Percentiles rank a stretch among this genome's conserved stretches.
Conservation (phyloP, 495 filamentous ascomycete genomes). For the Hypomontagnella monticulosa region DNA sequence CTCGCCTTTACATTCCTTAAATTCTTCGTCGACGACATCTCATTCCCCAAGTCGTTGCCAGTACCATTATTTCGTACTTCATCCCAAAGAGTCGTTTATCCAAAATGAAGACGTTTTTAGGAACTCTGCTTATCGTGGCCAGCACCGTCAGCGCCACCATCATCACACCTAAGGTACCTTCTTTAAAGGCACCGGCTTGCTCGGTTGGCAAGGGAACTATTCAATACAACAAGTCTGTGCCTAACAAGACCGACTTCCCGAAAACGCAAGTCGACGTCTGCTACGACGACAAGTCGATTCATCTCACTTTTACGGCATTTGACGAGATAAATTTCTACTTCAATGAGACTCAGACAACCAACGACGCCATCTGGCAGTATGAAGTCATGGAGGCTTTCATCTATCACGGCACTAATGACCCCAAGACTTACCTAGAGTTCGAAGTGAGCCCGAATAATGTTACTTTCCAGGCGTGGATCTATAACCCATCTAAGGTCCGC, state of each 20-base stretch:
- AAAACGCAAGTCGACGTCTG: slow-evolving; percentile 47
- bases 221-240: slow-evolving; percentile 44
- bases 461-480: slow-evolving; percentile 51
- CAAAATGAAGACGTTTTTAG: slow-evolving; percentile 22
- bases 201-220: slow-evolving; percentile 39
- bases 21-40: neutral
- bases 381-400: slow-evolving; percentile 51
- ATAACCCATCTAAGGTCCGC: slow-evolving; percentile 49
- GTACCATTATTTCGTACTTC: neutral
- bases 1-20: neutral
- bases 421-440: slow-evolving; percentile 47
- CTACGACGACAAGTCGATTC: slow-evolving; percentile 44
- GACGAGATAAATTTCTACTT: slow-evolving; percentile 48
- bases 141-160: slow-evolving; percentile 11
- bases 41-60: neutral
- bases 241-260: slow-evolving; percentile 39
- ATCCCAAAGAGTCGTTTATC: neutral
- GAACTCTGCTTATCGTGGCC: slow-evolving; percentile 17
- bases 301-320: slow-evolving; percentile 44
- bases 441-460: slow-evolving; percentile 51
- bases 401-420: slow-evolving; percentile 47
- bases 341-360: slow-evolving; percentile 45
- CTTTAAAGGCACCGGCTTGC: slow-evolving; percentile 41
- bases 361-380: slow-evolving; percentile 48
- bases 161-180: slow-evolving; percentile 29